Evolutionary conservation across 208 protist genomes (phyloP), one percentile per base, ranked within the genome.

Genomic region (Acanthamoeba polyphaga): DNA sequence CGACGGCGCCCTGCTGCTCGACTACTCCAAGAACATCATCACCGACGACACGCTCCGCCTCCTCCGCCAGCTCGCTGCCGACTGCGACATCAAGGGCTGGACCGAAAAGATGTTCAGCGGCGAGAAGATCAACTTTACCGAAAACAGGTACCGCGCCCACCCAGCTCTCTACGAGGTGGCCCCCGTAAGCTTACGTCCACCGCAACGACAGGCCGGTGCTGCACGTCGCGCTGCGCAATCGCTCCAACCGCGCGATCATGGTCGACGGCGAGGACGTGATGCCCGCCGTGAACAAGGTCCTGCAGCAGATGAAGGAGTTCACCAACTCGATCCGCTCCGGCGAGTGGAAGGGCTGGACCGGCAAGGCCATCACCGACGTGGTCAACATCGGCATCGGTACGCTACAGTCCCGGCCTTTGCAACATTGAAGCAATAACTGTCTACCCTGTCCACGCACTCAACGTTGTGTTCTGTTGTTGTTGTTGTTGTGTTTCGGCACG

Each of bases 1-100:
- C 51, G 96, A 98, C 70, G 96, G 96, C 93, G 98, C 98, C 64
- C 98, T 99, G 80, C 95, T 99, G 49, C 97, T 99, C 46, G 99
- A 99, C 97, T 99, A 99, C 95, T 99, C 98, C 64, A 99, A 99
- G 95, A 98, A 99, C 66, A 96, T 98, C 74, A 98, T 99, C 93
- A 99, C 98, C 66, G 98, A 99, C 72, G 98, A 99, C 95, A 98
- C 99, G 13, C 97, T 99, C 91, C 95, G 97, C 55, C 97, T 98
- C 2, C 96, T 99, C 5, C 55, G 98, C 43, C 95, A 96, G 24
- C 95, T 99, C 8, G 98, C 98, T 6, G 38, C 60, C 34, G 93
- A 97, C 58, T 58, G 70, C 22, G 62, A 96, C 43, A 99, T 78
- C 97, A 97, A 19, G 96, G 96, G 8, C 98, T 98, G 93, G 89